Evolutionary conservation across 129 eudicot genomes (phyloP), one percentile per base, ranked within the genome.

Genomic region (Centrapalus pauciflorus): DNA sequence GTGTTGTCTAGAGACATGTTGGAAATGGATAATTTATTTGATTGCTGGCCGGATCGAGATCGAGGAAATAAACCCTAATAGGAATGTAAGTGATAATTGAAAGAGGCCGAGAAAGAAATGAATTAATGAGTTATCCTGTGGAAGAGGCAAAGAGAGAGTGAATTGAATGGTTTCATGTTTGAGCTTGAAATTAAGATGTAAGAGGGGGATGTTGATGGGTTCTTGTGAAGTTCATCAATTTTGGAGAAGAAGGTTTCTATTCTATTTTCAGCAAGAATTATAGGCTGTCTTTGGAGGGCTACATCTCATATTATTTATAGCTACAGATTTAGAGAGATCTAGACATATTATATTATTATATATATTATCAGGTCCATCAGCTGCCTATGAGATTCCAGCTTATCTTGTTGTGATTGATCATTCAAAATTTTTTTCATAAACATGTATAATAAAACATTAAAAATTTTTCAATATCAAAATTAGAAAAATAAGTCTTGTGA

Each of bases 191-290:
- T 64, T 77, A 71, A 51, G 46, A 55, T 49, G 66, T 60, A 72
- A 73, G 74, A 68, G 67, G 60, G 52, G 59, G 83, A 73, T 82
- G 90, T 69, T 76, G 83, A 82, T 77, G 86, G 77, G 82, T 11
- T 65, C 92, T 64, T 88, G 87, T 85, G 92, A 88, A 69, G 64
- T 78, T 80, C 88, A 88, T 85, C 83, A 88, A 74, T 67, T 64
- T 51, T 35, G 46, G 26, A 76, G 83, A 40, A 17, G 21, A 64
- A 60, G 59, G 72, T 46, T 64, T 70, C 67, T 43, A 59, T 64
- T 70, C 67, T 43, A 59, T 24, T n/a, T 70, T 41, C 43, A 35
- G 66, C 51, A 62, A 14, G 60, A 64, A 73, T 61, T 40, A 52
- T 76, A 38, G 77, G 76, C 74, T 73, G 71, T 76, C 74, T 80